Percentiles rank a stretch among this genome's conserved stretches.
Conservation (phyloP, 2,329 filamentous ascomycete species). For the Arthrobotrys megalospora region DNA sequence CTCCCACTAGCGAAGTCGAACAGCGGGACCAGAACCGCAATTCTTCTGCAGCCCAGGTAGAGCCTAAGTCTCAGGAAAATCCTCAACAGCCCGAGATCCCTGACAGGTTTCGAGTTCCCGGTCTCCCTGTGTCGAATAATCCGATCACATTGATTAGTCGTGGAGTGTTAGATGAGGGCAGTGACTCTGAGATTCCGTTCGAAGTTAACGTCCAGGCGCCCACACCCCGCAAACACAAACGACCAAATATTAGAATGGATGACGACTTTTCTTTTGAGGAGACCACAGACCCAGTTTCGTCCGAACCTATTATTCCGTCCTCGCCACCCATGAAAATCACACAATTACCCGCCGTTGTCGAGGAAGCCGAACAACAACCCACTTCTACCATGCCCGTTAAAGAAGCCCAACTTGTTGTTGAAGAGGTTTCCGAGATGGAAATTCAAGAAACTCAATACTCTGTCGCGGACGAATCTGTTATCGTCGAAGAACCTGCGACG, state of each 20-base stretch:
- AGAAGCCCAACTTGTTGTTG: not conserved
- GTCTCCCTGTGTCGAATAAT: not conserved
- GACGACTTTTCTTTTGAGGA: not conserved
- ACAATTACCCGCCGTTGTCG: not conserved
- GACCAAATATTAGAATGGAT: not conserved
- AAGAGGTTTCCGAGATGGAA: constrained; percentile 17
- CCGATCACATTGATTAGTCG: not conserved
- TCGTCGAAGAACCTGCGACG: constrained; percentile 29
- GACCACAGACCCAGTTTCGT: not conserved
- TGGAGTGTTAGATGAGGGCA: not conserved
- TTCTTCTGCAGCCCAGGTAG: not conserved
- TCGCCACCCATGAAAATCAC: constrained; percentile 22
- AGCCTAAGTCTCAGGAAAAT: not conserved
- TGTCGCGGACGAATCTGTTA: not conserved
- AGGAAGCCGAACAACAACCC: not conserved
- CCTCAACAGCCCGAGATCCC: not conserved
- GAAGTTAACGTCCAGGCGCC: constrained; percentile 18
- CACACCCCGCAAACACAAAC: not conserved
- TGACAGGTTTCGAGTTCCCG: not conserved
- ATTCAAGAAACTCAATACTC: not conserved
- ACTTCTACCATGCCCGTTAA: not conserved
- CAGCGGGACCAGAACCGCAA: not conserved
- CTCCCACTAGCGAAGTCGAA: not conserved
- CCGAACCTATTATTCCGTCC: not conserved
- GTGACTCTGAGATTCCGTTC: constrained; percentile 11